A percentile compares a stretch with the other conserved stretches of the same genome.
Conservation (phyloP, 441 rosid species). For the California macrophylla region DNA sequence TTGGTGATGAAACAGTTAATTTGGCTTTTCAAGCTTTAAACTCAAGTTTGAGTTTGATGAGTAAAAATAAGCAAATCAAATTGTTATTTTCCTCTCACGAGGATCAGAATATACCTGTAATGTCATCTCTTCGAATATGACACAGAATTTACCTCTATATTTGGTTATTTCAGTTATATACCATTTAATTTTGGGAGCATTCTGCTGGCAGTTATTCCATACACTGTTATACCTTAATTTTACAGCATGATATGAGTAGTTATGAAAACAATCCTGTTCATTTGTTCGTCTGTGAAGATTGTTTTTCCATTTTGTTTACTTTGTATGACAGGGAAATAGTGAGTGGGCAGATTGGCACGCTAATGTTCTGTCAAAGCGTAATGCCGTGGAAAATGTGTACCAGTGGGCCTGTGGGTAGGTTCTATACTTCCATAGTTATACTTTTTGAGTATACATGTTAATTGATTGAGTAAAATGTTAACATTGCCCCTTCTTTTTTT, state of each 20-base stretch:
- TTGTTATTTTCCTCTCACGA: not conserved
- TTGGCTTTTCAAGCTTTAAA: not conserved
- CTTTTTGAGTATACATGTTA: not conserved
- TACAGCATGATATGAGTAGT: not conserved
- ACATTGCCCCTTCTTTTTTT: not conserved
- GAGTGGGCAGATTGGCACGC: slow-evolving; percentile 78
- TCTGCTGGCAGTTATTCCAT: not conserved
- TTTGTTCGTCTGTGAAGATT: not conserved
- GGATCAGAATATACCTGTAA: not conserved
- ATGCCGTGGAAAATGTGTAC: slow-evolving; percentile 74
- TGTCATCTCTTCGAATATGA: not conserved
- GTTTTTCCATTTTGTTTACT: slow-evolving; percentile 7
- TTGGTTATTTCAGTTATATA: not conserved
- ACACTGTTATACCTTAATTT: not conserved
- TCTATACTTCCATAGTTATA: slow-evolving; percentile 18
- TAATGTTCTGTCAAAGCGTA: slow-evolving; percentile 62
- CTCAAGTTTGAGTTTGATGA: not conserved
- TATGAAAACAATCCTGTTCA: slow-evolving; percentile 1
- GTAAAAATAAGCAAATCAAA: not conserved
- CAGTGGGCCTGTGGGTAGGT: slow-evolving; percentile 95
- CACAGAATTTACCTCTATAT: not conserved
- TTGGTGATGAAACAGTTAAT: not conserved
- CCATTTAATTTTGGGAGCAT: not conserved
- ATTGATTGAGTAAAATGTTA: not conserved
- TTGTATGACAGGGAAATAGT: slow-evolving; percentile 46